phyloP scores from a whole-genome alignment of 345 rosid species.

The Microthlaspi erraticum region DNA sequence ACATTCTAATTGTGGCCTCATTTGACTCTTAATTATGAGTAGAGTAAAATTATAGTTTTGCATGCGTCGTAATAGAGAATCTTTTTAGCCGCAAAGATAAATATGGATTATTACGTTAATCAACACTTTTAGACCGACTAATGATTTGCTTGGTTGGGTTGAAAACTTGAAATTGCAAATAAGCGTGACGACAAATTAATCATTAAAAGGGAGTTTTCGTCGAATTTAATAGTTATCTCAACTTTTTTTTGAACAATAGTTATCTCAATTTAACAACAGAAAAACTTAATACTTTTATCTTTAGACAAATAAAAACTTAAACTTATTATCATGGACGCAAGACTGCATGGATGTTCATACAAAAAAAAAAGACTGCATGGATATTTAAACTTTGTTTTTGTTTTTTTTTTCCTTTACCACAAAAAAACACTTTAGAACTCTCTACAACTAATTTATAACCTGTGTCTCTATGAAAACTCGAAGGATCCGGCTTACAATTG shows the following conservation, averaged over 20 bases:
- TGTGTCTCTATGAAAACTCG: too few relatives aligned
- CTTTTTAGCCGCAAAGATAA: slow-evolving; percentile 31
- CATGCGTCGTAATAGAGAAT: slow-evolving; percentile 34
- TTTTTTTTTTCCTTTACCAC: neutral
- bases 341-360: neutral
- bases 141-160: slow-evolving; percentile 35
- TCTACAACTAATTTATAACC: too few relatives aligned
- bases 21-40: neutral
- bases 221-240: slow-evolving; percentile 7
- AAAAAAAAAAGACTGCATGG: neutral
- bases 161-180: slow-evolving; percentile 3
- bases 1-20: neutral
- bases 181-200: slow-evolving; percentile 39
- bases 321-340: neutral
- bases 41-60: slow-evolving; percentile 19
- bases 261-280: neutral
- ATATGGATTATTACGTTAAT: slow-evolving; percentile 37
- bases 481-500: too few relatives aligned
- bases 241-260: too few relatives aligned
- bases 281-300: too few relatives aligned
- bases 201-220: slow-evolving; percentile 10
- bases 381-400: neutral
- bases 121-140: slow-evolving; percentile 14
- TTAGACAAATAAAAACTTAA: neutral
- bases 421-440: too few relatives aligned